phyloP scores from a whole-genome alignment of 106 monocot genomes.

The Dactylorhiza incarnata region DNA sequence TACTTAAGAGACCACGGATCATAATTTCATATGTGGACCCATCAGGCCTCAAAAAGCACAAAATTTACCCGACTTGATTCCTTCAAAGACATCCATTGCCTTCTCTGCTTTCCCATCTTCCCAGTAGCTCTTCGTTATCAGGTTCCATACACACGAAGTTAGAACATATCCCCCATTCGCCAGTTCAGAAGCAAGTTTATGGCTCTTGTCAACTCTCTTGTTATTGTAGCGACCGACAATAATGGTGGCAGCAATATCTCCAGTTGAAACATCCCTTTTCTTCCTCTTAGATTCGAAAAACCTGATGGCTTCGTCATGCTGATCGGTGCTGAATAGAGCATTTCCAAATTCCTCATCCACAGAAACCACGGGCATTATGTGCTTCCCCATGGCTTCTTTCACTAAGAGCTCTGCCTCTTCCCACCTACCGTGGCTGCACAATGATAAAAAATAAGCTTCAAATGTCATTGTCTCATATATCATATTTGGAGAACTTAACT shows the following conservation, averaged over 20 bases:
- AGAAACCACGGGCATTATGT: neutral
- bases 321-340: constrained; percentile 13
- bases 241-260: constrained; percentile 12
- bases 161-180: constrained; percentile 14
- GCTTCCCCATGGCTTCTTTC: constrained; percentile 10
- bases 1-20: constrained; percentile 14
- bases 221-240: constrained; percentile 12
- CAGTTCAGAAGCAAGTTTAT: constrained; percentile 14
- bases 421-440: constrained; percentile 16
- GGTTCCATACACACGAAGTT: constrained; percentile 21
- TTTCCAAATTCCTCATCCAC: constrained; percentile 12
- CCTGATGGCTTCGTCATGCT: constrained; percentile 22
- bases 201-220: constrained; percentile 14
- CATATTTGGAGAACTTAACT: constrained; percentile 4
- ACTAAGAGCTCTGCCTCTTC: constrained; percentile 26
- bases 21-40: constrained; percentile 16
- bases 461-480: constrained; percentile 15
- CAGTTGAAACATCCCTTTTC: neutral
- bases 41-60: constrained; percentile 5
- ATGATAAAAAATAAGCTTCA: constrained; percentile 22
- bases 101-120: constrained; percentile 13
- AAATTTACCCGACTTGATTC: neutral
- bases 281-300: constrained; percentile 19
- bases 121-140: constrained; percentile 15
- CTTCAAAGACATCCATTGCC: constrained; percentile 16